Evolutionary conservation across 352 stramenopile species (phyloP), one percentile per base, ranked within the genome.

Genomic region (Phytophthora idaei): DNA sequence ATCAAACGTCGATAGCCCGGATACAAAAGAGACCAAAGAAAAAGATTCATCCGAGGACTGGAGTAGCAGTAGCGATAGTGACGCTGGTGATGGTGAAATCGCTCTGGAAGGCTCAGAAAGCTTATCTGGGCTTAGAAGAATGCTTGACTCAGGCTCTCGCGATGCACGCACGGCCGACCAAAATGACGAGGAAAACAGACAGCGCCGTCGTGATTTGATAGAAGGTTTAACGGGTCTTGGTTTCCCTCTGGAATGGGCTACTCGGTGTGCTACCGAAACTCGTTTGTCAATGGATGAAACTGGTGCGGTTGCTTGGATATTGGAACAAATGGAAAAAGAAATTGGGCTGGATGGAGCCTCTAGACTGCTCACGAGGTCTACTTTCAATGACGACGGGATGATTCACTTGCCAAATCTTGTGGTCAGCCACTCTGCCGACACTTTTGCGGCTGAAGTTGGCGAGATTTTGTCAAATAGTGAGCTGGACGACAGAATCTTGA

Each of bases 291-390:
- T 73, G 21, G 74, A 80, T 48, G 89, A 96, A 68, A 91, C 83
- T 29, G 76, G 71, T 17, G 89, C 90, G 5, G 90, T 96, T 17
- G 74, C 77, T 27, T 97, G 92, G 92, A 97, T 97, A 49, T 84
- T 97, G 7, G 89, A 97, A 52, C 77, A 92, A 69, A 97, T 98
- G 87, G 88, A 95, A 52, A 77, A 90, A 10, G 85, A 95, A 31
- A 51, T 17, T 12, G 63, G 56, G 3, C 34, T 60, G 25, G 56
- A 64, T 50, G 46, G 39, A 57, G 14, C 39, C 9, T 51, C 51
- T 6, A 49, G 31, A 9, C 15, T 67, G 27, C 42, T 51, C 21
- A 42, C 42, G 6, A 61, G 7, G 11, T 45, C 29, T 36, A 51
- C 27, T 21, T 34, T n/a, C 10, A 50, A 58, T 36, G 69, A 49